These are phyloP conservation scores for Cryphonectria japonica DNA, from an alignment of 2,329 filamentous ascomycete species.

Conservation along the genomic window DNA sequence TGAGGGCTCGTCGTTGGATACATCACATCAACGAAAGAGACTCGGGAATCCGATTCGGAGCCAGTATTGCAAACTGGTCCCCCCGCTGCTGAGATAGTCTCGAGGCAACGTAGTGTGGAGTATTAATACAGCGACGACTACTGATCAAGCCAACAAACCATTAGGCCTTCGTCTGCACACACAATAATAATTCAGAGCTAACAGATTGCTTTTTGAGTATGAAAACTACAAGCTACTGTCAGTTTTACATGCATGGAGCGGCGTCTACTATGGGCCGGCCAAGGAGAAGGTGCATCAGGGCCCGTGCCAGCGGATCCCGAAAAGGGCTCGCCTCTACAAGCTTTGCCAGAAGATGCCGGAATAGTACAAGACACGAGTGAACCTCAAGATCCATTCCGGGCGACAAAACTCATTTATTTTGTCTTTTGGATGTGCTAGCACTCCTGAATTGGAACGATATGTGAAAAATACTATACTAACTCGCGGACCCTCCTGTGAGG, in stretches of 20 bases:
- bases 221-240: neutral
- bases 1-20: neutral
- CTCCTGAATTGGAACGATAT: no score
- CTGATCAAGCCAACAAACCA: neutral
- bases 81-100: no score
- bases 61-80: no score
- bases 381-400: neutral
- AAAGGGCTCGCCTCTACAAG: neutral
- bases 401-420: neutral
- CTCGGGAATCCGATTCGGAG: neutral
- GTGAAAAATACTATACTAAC: neutral
- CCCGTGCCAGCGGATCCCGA: neutral
- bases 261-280: neutral
- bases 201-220: neutral
- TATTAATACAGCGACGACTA: no score
- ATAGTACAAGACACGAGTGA: neutral
- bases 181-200: neutral
- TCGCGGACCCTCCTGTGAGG: constrained; percentile 18
- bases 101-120: no score
- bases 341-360: neutral
- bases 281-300: neutral
- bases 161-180: neutral
- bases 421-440: neutral
- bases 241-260: neutral
- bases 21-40: neutral